Conservation (phyloP, 805 yeast species). For the Saccharomycopsis guyanensis region DNA sequence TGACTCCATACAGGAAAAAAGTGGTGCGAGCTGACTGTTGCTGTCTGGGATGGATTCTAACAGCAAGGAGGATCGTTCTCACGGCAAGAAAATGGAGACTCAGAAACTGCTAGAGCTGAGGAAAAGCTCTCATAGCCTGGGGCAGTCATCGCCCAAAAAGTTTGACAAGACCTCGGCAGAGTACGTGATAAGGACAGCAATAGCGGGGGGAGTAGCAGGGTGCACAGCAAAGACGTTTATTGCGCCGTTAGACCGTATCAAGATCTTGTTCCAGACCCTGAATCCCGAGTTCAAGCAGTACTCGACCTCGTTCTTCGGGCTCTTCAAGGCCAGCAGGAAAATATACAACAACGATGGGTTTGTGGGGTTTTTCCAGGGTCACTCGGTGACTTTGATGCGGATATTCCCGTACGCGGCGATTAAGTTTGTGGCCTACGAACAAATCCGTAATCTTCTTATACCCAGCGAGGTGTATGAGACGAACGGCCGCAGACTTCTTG, state of each 20-base stretch:
- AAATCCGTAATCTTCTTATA: slow-evolving; percentile 70
- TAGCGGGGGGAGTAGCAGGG: slow-evolving; percentile 95
- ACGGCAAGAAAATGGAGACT: too few relatives aligned
- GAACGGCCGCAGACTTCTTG: slow-evolving; percentile 66
- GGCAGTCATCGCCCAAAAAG: too few relatives aligned
- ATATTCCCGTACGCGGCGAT: slow-evolving; percentile 97
- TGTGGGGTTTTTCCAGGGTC: slow-evolving; percentile 86
- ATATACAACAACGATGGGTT: slow-evolving; percentile 67
- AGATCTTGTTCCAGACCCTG: slow-evolving; percentile 89
- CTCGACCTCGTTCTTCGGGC: slow-evolving; percentile 73
- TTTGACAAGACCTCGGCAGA: slow-evolving; percentile 58
- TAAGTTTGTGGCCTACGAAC: slow-evolving; percentile 94
- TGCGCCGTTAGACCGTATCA: slow-evolving; percentile 93
- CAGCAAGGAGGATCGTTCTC: too few relatives aligned
- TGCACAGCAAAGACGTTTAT: slow-evolving; percentile 92
- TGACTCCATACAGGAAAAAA: too few relatives aligned
- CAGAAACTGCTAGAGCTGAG: too few relatives aligned
- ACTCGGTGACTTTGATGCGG: slow-evolving; percentile 83
- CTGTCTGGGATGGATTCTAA: too few relatives aligned
- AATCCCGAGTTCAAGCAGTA: slow-evolving; percentile 80
- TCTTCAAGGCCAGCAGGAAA: slow-evolving; percentile 60
- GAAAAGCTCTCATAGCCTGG: too few relatives aligned
- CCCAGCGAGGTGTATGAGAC: slow-evolving; percentile 73
- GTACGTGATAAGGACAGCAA: slow-evolving; percentile 74
- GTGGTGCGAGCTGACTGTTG: too few relatives aligned